phyloP scores from a whole-genome alignment of 805 yeast species.

The Candida sonorensis region DNA sequence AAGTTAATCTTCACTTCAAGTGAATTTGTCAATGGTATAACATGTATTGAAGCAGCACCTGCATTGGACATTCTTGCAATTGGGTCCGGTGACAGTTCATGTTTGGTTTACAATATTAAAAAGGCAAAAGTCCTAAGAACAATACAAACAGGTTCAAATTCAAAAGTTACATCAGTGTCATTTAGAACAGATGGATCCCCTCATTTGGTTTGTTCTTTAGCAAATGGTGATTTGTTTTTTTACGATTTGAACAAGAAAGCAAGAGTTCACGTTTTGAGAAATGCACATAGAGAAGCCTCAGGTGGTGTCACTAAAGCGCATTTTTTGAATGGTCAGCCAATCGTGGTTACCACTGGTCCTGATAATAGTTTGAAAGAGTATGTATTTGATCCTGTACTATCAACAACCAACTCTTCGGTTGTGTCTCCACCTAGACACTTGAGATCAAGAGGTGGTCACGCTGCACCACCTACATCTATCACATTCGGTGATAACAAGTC shows the following conservation, averaged over 20 bases:
- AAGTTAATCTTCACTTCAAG: constrained; percentile 48
- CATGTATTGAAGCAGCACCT: constrained; percentile 78
- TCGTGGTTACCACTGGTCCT: constrained; percentile 81
- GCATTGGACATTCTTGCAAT: constrained; percentile 78
- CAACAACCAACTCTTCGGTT: constrained; percentile 53
- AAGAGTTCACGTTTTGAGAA: constrained; percentile 68
- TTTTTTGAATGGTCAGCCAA: constrained; percentile 88
- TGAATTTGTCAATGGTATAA: constrained; percentile 49
- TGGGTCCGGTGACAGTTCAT: constrained; percentile 65
- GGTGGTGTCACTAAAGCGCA: constrained; percentile 75
- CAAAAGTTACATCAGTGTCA: constrained; percentile 54
- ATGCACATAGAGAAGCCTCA: constrained; percentile 61
- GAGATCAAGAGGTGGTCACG: constrained; percentile 96
- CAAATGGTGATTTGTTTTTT: constrained; percentile 77
- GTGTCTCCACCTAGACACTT: constrained; percentile 86
- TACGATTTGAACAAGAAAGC: constrained; percentile 70
- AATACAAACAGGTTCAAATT: constrained; percentile 33
- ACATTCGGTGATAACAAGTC: constrained; percentile 68
- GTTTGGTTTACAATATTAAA: constrained; percentile 59
- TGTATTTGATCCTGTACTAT: constrained; percentile 87
- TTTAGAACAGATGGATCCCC: constrained; percentile 89
- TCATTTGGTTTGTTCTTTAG: constrained; percentile 73
- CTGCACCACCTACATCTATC: constrained; percentile 77
- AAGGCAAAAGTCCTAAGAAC: constrained; percentile 54
- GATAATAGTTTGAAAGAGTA: constrained; percentile 86